Base-by-base conservation (phyloP, 768 basidiomycete species). In the Pisolithus tinctorius region DNA sequence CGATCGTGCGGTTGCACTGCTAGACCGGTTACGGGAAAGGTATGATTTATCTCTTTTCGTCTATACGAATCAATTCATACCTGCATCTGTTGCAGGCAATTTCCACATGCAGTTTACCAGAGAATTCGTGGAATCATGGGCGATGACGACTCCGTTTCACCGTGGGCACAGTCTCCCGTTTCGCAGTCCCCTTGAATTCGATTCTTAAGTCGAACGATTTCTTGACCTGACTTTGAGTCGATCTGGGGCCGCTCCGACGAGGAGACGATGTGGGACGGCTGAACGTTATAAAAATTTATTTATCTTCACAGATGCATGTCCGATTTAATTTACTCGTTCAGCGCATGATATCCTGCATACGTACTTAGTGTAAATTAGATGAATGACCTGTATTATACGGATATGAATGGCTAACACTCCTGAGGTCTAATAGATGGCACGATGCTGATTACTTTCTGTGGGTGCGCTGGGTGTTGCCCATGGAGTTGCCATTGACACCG, bases 21-120 rank as follows among this genome's bases (percentile, higher is more conserved):
- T 94, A 29, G 77, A 81, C 49, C 78, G 90, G 43, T 69, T 93
- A 58, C 82, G 80, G 67, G 77, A 82, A 60, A 79, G 91, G 85
- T 86, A 57, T 30, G 80, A 72, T 27, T 14, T 38, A 37, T 48
- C 3, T 14, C 37, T 38, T 23, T 39, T 5, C 31, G 42, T 25
- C n/a, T 16, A 34, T 40, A 6, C 25, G 17, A 29, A 36, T 43
- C 45, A 10, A 36, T 31, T 43, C 10, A 45, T 14, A 52, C 52
- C 66, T 29, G 62, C 42, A 29, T 45, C 17, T 23, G 46, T 46
- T 51, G 4, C 48, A 87, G 86, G 66, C 76, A 80, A 69, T 89
- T 85, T 67, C 88, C 88, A 4, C 80, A 81, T 45, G 87, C 86
- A 8, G 88, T 90, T 49, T 85, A 79, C 60, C 82, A 82, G 63